These are phyloP conservation scores for Verticillium zaregamsianum DNA, from an alignment of 2,329 filamentous ascomycete species.

Conservation along the genomic window DNA sequence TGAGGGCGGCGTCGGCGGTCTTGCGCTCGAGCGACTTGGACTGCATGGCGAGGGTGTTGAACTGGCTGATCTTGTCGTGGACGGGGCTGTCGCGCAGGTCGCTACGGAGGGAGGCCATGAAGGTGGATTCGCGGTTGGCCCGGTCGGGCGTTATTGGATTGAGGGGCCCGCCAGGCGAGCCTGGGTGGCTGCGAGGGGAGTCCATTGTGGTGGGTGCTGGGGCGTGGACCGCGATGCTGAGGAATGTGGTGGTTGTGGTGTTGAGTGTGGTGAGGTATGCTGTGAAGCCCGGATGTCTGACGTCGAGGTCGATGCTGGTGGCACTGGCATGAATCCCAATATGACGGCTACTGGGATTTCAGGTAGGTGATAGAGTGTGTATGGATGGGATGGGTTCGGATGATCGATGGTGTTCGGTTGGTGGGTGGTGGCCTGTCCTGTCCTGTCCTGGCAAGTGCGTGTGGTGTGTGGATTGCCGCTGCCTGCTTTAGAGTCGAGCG, in stretches of 20 bases:
- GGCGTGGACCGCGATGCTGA: background rate
- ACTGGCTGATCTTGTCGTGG: slow-evolving; percentile 66
- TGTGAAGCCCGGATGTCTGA: background rate
- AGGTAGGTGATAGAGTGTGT: background rate
- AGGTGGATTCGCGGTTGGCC: slow-evolving; percentile 43
- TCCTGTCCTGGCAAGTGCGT: background rate
- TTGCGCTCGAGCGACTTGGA: slow-evolving; percentile 60
- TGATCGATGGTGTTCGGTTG: background rate
- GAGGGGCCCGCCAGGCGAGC: slow-evolving; percentile 54
- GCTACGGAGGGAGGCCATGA: slow-evolving; percentile 29
- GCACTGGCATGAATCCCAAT: background rate
- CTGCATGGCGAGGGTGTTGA: slow-evolving; percentile 62
- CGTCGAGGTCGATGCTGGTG: background rate
- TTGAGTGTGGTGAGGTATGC: slow-evolving; percentile 3
- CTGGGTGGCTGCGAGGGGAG: slow-evolving; percentile 41
- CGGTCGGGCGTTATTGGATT: slow-evolving; percentile 61
- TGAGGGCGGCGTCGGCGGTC: slow-evolving; percentile 61
- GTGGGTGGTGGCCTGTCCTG: background rate
- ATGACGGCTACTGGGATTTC: background rate
- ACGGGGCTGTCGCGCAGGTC: slow-evolving; percentile 56
- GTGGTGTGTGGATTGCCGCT: background rate
- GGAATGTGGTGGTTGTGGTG: slow-evolving; percentile 1
- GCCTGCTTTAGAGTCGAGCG: background rate
- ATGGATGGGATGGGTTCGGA: background rate
- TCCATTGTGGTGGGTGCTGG: slow-evolving; percentile 31